Evolutionary conservation across 805 yeast species (phyloP), one percentile per base, ranked within the genome.

Genomic region (Blastobotrys attinorum): DNA sequence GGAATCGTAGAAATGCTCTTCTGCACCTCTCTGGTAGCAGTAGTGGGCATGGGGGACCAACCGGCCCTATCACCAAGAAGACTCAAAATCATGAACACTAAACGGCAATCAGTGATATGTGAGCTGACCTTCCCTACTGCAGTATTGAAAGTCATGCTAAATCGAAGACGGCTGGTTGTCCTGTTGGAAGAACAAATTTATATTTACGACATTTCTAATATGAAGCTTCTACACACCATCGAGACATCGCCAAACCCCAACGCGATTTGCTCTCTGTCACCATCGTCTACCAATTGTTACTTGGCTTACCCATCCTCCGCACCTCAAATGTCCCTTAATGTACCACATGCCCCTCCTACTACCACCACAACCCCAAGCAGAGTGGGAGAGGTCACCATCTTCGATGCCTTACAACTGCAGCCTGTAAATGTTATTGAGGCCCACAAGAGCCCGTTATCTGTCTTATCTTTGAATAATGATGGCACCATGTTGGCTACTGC

Each of bases 191-290:
- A 86, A 47, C 95, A 89, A 62, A 77, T 92, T 7, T 84, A 79
- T 59, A 76, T 90, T 38, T 92, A 90, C 65, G 97, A 90, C 61
- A 81, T 90, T 48, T 78, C 92, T 45, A 85, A 94, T 60, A 88
- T 90, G 81, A 79, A 84, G 56, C 73, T 89, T 21, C 60, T 90
- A 34, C 83, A 79, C 55, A 80, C 82, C 1, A 73, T 83, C 29
- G 87, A 83, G 39, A 73, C 79, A 0, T 56, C 67, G 15, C 65
- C 76, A 1, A 80, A 73, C 48, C 65, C 64, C 10, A 43, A 42
- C 10, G 71, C 69, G 18, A 62, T 69, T 2, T 62, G 65, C 21
- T 63, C 65, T 3, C 49, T 64, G 21, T 57, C 66, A 2, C 53
- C 56, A 13, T 55, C 76, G 2, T 60, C 62, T 18, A 79, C 75